A percentile compares a stretch with the other conserved stretches of the same genome.
phyloP scores from a whole-genome alignment of 768 basidiomycete genomes.

The Agrocybe chaxingu region DNA sequence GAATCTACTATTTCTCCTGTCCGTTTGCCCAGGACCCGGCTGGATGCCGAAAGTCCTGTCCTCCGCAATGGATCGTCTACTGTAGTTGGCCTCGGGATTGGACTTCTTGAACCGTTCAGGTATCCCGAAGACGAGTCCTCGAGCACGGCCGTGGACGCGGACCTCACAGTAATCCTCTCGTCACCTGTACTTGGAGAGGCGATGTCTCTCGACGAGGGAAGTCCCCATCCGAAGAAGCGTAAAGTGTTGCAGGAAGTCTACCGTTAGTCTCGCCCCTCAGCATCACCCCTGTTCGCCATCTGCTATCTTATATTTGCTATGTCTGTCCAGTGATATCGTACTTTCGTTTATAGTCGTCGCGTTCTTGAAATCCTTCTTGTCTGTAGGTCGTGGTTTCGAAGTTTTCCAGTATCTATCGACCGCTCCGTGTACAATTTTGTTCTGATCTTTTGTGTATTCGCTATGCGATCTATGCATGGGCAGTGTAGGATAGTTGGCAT shows the following conservation, averaged over 20 bases:
- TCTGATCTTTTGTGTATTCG: conserved; percentile 3
- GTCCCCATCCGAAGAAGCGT: conserved; percentile 51
- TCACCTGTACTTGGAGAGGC: conserved; percentile 26
- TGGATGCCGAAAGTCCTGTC: conserved; percentile 54
- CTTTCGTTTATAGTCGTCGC: conserved; percentile 23
- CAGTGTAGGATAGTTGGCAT: too few species aligned
- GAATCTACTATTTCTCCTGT: conserved; percentile 19
- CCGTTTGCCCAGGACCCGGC: conserved; percentile 26
- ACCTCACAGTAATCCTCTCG: conserved; percentile 28
- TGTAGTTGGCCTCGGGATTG: conserved; percentile 44
- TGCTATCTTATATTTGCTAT: conserved; percentile 23
- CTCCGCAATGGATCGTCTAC: conserved; percentile 36
- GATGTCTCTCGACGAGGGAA: conserved; percentile 21
- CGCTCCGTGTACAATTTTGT: conserved; percentile 8
- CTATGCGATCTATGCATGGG: too few species aligned
- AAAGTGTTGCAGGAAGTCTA: conserved; percentile 28
- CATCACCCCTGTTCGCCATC: conserved; percentile 7
- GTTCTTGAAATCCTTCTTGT: conserved; percentile 13
- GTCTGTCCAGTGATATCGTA: conserved; percentile 16
- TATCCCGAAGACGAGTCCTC: conserved; percentile 33
- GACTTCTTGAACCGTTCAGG: conserved; percentile 54
- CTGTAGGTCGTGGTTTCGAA: conserved; percentile 1
- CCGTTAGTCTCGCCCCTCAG: conserved; percentile 5
- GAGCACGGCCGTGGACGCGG: conserved; percentile 23
- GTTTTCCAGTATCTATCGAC: conserved; percentile 2